Conservation (phyloP, 768 basidiomycete genomes). For the Plicaturopsis crispa region DNA sequence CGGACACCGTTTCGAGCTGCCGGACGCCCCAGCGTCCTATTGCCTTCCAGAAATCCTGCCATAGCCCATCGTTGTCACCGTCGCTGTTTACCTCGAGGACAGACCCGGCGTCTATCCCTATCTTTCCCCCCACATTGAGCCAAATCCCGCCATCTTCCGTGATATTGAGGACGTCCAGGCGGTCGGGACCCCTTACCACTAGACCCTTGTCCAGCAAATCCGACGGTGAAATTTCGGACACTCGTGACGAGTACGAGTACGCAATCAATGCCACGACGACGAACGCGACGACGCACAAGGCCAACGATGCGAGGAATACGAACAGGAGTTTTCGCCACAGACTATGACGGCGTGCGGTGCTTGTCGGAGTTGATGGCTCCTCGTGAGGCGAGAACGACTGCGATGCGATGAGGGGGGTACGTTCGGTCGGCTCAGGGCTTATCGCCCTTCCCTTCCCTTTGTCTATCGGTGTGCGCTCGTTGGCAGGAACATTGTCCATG, state of each 20-base stretch:
- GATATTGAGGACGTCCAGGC: constrained; percentile 53
- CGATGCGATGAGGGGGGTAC: constrained; percentile 46
- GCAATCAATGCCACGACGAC: constrained; percentile 43
- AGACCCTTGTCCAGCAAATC: constrained; percentile 50
- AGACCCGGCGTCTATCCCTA: constrained; percentile 64
- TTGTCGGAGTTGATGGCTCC: constrained; percentile 9
- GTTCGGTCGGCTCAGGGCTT: constrained; percentile 34
- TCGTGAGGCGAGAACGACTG: constrained; percentile 22
- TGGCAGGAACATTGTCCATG: too few relatives aligned
- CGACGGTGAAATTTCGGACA: constrained; percentile 45
- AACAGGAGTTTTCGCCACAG: constrained; percentile 16
- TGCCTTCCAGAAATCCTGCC: constrained; percentile 51
- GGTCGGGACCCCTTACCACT: constrained; percentile 51
- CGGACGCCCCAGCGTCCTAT: constrained; percentile 64
- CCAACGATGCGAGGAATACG: constrained; percentile 54
- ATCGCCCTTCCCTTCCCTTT: constrained; percentile 53
- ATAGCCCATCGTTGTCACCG: constrained; percentile 32
- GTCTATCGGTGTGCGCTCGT: too few relatives aligned
- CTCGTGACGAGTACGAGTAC: constrained; percentile 58
- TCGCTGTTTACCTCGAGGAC: constrained; percentile 47
- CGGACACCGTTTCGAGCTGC: constrained; percentile 46
- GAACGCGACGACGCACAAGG: constrained; percentile 37
- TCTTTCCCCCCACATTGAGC: constrained; percentile 45
- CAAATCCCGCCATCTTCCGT: constrained; percentile 52
- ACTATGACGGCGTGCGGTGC: neutral